Evolutionary conservation across 208 protist genomes (phyloP).

Genomic region (Wallacemonas sp.): DNA sequence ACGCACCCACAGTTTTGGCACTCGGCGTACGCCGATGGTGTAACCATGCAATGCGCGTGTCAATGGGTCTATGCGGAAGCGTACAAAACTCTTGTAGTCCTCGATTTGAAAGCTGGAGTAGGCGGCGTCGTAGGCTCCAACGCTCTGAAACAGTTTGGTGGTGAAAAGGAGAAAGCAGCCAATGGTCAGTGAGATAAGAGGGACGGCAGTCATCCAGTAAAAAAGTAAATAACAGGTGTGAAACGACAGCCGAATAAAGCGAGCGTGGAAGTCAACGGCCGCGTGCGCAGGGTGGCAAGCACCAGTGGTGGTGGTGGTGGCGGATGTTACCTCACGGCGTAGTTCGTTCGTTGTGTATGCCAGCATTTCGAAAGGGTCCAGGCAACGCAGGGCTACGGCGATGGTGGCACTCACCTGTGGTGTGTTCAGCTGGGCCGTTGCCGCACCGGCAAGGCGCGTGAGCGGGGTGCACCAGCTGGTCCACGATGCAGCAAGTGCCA

Average conservation of each 20-base stretch:
- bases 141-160: slow-evolving; percentile 20
- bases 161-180: slow-evolving; percentile 33
- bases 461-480: neutral
- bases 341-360: slow-evolving; percentile 18
- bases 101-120: slow-evolving; percentile 52
- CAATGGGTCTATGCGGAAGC: slow-evolving; percentile 19
- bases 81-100: slow-evolving; percentile 44
- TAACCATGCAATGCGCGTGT: slow-evolving; percentile 28
- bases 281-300: too few species aligned
- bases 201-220: slow-evolving; percentile 31
- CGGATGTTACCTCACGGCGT: neutral
- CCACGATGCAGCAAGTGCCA: neutral
- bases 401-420: neutral
- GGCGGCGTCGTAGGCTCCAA: slow-evolving; percentile 22
- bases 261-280: neutral
- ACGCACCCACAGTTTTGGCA: slow-evolving; percentile 32
- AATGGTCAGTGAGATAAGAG: slow-evolving; percentile 33
- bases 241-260: neutral
- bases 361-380: slow-evolving; percentile 29
- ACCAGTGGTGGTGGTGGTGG: neutral
- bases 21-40: slow-evolving; percentile 22
- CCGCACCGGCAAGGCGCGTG: neutral
- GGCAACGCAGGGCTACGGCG: slow-evolving; percentile 8
- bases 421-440: neutral
- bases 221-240: slow-evolving; percentile 8